phyloP scores from a whole-genome alignment of 2,329 filamentous ascomycete species.

The Phaeosphaeria sp. region DNA sequence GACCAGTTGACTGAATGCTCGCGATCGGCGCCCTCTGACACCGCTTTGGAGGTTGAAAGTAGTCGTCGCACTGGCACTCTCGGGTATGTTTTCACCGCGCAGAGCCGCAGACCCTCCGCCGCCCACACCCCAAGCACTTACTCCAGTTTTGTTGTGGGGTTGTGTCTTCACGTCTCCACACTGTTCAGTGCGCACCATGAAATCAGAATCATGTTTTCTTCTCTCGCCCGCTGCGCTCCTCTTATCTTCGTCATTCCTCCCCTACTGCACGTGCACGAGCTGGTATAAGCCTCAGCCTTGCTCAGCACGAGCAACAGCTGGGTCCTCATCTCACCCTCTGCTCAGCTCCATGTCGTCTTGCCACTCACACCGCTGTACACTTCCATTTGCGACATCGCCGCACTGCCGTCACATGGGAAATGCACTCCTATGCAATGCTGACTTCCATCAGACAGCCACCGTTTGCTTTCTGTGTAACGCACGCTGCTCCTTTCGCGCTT shows the following conservation, averaged over 20 bases:
- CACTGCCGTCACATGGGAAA: slow-evolving; percentile 14
- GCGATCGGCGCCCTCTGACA: slow-evolving; percentile 45
- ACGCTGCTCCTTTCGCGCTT: slow-evolving; percentile 23
- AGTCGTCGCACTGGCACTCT: slow-evolving; percentile 43
- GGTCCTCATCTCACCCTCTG: slow-evolving; percentile 10
- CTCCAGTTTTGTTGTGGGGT: not conserved
- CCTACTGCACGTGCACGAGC: not conserved
- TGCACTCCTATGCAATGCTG: slow-evolving; percentile 34
- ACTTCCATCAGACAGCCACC: slow-evolving; percentile 32
- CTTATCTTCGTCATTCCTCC: not conserved
- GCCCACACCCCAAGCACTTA: slow-evolving; percentile 22
- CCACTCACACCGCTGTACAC: slow-evolving; percentile 1
- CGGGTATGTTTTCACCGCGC: slow-evolving; percentile 46
- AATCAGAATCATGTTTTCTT: not conserved
- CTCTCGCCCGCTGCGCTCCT: not conserved
- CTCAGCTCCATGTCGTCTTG: slow-evolving; percentile 9
- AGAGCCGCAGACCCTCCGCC: slow-evolving; percentile 39
- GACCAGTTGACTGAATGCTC: slow-evolving; percentile 24
- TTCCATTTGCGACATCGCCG: not conserved
- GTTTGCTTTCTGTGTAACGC: slow-evolving; percentile 27
- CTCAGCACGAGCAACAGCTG: slow-evolving; percentile 11
- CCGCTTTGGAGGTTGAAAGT: slow-evolving; percentile 47
- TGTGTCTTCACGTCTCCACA: not conserved
- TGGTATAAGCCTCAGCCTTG: slow-evolving; percentile 19
- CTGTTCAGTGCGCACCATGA: not conserved